phyloP scores from a whole-genome alignment of 2,329 filamentous ascomycete species.

The Mycogone perniciosa region DNA sequence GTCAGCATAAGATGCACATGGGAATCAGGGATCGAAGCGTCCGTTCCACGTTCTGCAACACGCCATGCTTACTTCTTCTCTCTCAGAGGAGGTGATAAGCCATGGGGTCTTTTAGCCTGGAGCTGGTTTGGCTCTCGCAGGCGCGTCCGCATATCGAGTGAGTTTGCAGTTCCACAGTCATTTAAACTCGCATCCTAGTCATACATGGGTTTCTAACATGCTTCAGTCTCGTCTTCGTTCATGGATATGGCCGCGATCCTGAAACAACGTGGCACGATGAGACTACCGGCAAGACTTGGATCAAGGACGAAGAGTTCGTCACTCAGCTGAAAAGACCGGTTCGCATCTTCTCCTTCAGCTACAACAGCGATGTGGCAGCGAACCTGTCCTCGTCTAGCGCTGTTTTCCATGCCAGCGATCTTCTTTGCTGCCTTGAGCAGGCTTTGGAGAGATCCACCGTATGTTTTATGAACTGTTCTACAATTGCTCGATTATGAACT shows the following conservation, averaged over 20 bases:
- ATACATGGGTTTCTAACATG: slow-evolving; percentile 14
- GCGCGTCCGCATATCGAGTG: slow-evolving; percentile 10
- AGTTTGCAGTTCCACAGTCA: neutral
- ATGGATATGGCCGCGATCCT: slow-evolving; percentile 17
- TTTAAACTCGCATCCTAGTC: neutral
- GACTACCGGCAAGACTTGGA: slow-evolving; percentile 20
- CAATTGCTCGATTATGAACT: neutral
- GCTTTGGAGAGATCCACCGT: slow-evolving; percentile 14
- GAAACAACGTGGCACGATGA: slow-evolving; percentile 20
- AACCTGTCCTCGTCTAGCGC: slow-evolving; percentile 20
- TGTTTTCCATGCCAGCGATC: slow-evolving; percentile 19
- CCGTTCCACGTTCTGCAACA: neutral
- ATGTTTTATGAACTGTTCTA: neutral
- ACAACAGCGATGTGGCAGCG: slow-evolving; percentile 19
- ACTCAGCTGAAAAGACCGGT: slow-evolving; percentile 12
- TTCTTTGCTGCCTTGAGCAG: slow-evolving; percentile 15
- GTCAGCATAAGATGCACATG: neutral
- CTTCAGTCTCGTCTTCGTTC: slow-evolving; percentile 19
- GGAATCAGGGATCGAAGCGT: slow-evolving; percentile 2
- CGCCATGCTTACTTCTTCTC: neutral
- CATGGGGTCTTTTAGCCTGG: slow-evolving; percentile 7
- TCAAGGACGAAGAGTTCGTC: slow-evolving; percentile 20
- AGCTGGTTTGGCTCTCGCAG: slow-evolving; percentile 9
- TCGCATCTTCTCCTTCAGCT: slow-evolving; percentile 19
- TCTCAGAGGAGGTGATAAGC: neutral